These are phyloP conservation scores for Erysimum pusillum DNA, from an alignment of 441 rosid genomes.

Conservation along the genomic window DNA sequence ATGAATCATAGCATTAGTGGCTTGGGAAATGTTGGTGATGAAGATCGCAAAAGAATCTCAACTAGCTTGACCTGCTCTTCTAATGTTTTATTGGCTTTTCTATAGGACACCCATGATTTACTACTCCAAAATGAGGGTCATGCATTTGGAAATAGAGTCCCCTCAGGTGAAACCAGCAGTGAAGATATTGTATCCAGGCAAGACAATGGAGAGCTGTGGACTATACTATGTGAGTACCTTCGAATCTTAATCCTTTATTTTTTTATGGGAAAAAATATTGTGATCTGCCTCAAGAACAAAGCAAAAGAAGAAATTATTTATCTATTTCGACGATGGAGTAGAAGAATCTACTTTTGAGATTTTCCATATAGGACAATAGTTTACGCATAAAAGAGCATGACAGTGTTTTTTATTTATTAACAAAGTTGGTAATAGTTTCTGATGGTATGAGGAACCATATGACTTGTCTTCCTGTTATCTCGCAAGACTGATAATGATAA, in stretches of 20 bases:
- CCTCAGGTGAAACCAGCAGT: not conserved
- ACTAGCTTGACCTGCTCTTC: not conserved
- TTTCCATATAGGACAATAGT: not conserved
- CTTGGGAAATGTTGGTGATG: not conserved
- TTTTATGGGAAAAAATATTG: not conserved
- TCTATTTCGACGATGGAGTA: not conserved
- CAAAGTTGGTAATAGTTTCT: not conserved
- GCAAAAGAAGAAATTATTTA: not conserved
- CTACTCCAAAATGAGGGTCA: not conserved
- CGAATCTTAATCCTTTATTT: not conserved
- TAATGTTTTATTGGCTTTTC: not conserved
- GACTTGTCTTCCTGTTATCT: not conserved
- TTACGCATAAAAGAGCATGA: not conserved
- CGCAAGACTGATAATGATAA: slow-evolving; percentile 2
- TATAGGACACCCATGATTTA: not conserved
- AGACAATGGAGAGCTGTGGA: not conserved
- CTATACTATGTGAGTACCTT: not conserved
- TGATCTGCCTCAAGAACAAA: not conserved
- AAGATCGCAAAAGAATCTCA: not conserved
- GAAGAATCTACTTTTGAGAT: not conserved
- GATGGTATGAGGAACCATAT: slow-evolving; percentile 7
- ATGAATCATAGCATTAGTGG: not conserved
- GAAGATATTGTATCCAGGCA: slow-evolving; percentile 7
- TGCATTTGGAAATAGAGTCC: not conserved
- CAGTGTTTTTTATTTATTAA: not conserved